Percentiles rank a stretch among this genome's conserved stretches.
Evolutionary conservation across 2,329 filamentous ascomycete genomes (phyloP).

Genomic region (Colletotrichum sp.): DNA sequence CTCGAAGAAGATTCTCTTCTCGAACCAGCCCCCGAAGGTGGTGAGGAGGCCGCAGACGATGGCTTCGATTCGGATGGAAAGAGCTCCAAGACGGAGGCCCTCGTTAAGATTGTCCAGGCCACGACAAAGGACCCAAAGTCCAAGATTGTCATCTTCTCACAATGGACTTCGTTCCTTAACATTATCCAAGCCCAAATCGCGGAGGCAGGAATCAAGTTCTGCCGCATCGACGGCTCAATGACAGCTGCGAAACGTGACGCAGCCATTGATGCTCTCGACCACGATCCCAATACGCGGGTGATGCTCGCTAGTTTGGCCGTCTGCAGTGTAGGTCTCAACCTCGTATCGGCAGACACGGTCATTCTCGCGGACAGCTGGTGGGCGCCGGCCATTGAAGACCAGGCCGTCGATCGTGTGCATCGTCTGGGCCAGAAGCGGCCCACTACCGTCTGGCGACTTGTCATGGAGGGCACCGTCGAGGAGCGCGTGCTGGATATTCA

Average conservation of each 20-base stretch:
- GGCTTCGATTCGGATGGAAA: constrained; percentile 67
- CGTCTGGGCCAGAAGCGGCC: constrained; percentile 81
- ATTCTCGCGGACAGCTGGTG: constrained; percentile 87
- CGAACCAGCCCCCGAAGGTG: constrained; percentile 65
- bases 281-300: constrained; percentile 71
- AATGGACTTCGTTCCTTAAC: constrained; percentile 79
- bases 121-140: constrained; percentile 67
- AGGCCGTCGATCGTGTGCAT: constrained; percentile 88
- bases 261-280: constrained; percentile 71
- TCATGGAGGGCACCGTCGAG: constrained; percentile 83
- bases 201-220: constrained; percentile 64
- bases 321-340: constrained; percentile 84
- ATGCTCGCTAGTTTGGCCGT: constrained; percentile 84
- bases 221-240: constrained; percentile 85
- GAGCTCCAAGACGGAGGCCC: constrained; percentile 83
- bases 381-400: constrained; percentile 91
- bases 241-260: constrained; percentile 71
- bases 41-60: constrained; percentile 47
- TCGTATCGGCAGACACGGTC: constrained; percentile 86
- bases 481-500: constrained; percentile 82
- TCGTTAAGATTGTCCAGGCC: constrained; percentile 77
- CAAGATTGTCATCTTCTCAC: constrained; percentile 77
- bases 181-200: constrained; percentile 73
- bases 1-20: constrained; percentile 66
- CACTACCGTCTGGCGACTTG: constrained; percentile 80